These are phyloP conservation scores for Microcos paniculata DNA, from an alignment of 345 rosid species.

Conservation along the genomic window DNA sequence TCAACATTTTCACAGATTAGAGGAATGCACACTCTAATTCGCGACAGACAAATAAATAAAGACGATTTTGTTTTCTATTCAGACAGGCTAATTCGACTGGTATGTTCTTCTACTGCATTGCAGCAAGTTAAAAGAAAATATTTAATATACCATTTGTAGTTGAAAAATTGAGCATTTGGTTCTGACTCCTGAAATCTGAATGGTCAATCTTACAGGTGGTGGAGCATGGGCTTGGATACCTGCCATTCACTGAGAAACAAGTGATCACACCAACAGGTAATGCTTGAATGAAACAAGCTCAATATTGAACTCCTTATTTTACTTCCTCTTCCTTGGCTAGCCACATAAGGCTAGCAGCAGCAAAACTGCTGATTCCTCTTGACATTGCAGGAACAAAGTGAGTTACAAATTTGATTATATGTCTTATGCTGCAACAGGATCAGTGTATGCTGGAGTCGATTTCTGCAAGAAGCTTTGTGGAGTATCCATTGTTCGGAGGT, in stretches of 20 bases:
- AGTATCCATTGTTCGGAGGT: constrained; percentile 91
- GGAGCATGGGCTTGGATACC: constrained; percentile 92
- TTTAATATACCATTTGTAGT: constrained; percentile 2
- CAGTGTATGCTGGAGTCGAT: constrained; percentile 82
- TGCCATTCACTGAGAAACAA: constrained; percentile 95
- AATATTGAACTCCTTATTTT: background rate
- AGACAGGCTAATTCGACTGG: constrained; percentile 89
- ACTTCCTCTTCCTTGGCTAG: too few relatives aligned
- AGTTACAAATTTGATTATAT: background rate
- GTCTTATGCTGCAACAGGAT: constrained; percentile 34
- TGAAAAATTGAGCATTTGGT: constrained; percentile 7
- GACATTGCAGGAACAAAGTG: background rate
- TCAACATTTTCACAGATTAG: constrained; percentile 53
- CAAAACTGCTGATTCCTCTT: too few relatives aligned
- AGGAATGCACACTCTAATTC: constrained; percentile 97
- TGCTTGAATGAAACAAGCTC: constrained; percentile 12
- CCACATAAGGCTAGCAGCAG: background rate
- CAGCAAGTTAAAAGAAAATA: too few relatives aligned
- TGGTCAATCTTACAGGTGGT: constrained; percentile 50
- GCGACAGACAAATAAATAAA: constrained; percentile 83
- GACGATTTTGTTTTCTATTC: constrained; percentile 95
- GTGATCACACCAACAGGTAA: constrained; percentile 87
- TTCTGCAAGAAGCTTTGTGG: constrained; percentile 97
- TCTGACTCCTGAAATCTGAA: too few relatives aligned
- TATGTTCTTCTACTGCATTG: constrained; percentile 21